Evolutionary conservation across 2,329 filamentous ascomycete genomes (phyloP), one percentile per base, ranked within the genome.

Genomic region (Aspergillus floridensis): DNA sequence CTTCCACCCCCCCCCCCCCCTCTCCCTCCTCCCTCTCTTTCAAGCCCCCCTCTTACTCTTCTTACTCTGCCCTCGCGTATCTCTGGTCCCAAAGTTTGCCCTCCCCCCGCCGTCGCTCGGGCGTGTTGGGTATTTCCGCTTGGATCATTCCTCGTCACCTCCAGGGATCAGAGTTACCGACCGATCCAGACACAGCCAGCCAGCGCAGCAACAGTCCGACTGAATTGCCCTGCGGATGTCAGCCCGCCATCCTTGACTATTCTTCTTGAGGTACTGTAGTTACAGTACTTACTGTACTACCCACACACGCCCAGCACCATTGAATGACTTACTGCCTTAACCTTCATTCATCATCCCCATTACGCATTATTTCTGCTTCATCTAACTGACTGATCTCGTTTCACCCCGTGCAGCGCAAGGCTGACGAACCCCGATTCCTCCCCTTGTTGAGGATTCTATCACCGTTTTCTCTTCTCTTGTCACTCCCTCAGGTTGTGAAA

Each of bases 401-500:
- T 66, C 58, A 59, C 54, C 16, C 57, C 58, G 59, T 62, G 63
- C 63, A 58, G 58, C 52, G 57, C 53, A 63, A 54, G 56, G 49
- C 55, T 61, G 21, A 60, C 53, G 53, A 51, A 66, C 53, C 57
- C 53, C 62, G 53, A 59, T 56, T 58, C 59, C 49, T 54, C 61
- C 48, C 46, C 53, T 55, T 51, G 57, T 57, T 57, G 59, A 62
- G 57, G 59, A 62, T 59, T 54, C 49, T 61, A 60, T 54, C 41
- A 62, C 49, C 48, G 14, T 46, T 51, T 60, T 59, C 58, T 60
- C 60, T 57, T 66, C 69, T 65, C 60, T 65, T 63, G 70, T 74
- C 70, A 66, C 63, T 73, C 71, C 61, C 70, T 73, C 63, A 54
- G 60, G 63, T 67, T 63, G 64, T 67, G 29, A 66, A 72, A 70